Evolutionary conservation across 805 yeast species (phyloP).

Genomic region (Schwanniomyces polymorphus): DNA sequence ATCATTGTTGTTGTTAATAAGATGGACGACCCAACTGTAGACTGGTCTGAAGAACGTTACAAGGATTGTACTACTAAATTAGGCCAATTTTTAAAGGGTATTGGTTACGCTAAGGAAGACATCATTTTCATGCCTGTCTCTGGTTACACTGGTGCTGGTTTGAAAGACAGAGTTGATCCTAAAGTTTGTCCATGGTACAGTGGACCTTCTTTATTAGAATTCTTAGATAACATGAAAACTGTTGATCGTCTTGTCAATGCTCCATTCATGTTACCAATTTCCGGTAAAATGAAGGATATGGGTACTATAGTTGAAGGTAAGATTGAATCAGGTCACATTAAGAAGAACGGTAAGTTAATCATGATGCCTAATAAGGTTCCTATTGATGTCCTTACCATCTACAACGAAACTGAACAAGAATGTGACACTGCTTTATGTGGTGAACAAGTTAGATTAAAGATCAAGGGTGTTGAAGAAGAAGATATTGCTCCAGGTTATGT

Average conservation of each 20-base stretch:
- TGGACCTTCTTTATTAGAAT: constrained; percentile 92
- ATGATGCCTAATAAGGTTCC: constrained; percentile 89
- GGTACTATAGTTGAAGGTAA: constrained; percentile 99
- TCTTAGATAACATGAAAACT: constrained; percentile 77
- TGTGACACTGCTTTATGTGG: constrained; percentile 90
- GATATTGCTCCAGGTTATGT: constrained; percentile 92
- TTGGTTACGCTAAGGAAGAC: constrained; percentile 88
- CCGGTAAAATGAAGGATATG: constrained; percentile 93
- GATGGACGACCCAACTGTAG: constrained; percentile 98
- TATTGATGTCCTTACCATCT: constrained; percentile 85
- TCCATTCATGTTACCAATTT: constrained; percentile 95
- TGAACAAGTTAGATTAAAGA: constrained; percentile 92
- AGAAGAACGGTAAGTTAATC: constrained; percentile 70
- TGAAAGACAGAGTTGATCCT: constrained; percentile 78
- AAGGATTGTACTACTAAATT: constrained; percentile 91
- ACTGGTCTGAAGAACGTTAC: constrained; percentile 94
- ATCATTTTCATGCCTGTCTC: constrained; percentile 95
- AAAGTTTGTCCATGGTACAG: constrained; percentile 87
- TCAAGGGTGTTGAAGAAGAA: constrained; percentile 97
- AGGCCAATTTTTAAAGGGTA: constrained; percentile 73
- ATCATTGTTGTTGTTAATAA: constrained; percentile 92
- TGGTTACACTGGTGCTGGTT: constrained; percentile 96
- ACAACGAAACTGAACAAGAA: constrained; percentile 94
- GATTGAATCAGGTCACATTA: constrained; percentile 92
- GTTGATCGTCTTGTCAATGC: constrained; percentile 86